A percentile compares a stretch with the other conserved stretches of the same genome.
Conservation (phyloP, 805 yeast species). For the Saccharomycopsis javanensis region DNA sequence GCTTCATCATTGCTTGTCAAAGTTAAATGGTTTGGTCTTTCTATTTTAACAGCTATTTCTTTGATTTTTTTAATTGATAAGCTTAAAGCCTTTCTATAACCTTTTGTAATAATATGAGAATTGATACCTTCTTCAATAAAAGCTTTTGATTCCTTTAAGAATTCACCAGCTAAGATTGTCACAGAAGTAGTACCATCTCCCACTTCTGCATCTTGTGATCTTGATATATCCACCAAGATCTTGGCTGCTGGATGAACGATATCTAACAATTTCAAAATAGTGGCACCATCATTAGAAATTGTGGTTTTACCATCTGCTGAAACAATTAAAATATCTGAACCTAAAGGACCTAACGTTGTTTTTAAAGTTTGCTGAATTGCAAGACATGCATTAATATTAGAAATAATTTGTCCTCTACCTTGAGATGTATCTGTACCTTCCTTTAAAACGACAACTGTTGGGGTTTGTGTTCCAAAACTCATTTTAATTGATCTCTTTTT, state of each 20-base stretch:
- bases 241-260: slow-evolving; percentile 99
- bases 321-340: slow-evolving; percentile 89
- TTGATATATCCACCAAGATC: slow-evolving; percentile 85
- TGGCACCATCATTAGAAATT: slow-evolving; percentile 97
- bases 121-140: slow-evolving; percentile 96
- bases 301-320: slow-evolving; percentile 78
- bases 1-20: slow-evolving; percentile 32
- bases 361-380: slow-evolving; percentile 94
- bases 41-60: slow-evolving; percentile 68
- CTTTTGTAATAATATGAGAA: slow-evolving; percentile 79
- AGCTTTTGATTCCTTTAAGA: slow-evolving; percentile 78
- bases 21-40: slow-evolving; percentile 23
- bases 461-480: slow-evolving; percentile 90
- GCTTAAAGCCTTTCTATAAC: slow-evolving; percentile 72
- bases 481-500: too few species aligned
- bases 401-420: slow-evolving; percentile 91
- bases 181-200: slow-evolving; percentile 99
- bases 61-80: slow-evolving; percentile 64
- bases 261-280: slow-evolving; percentile 82
- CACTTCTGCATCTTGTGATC: slow-evolving; percentile 96
- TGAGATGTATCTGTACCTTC: slow-evolving; percentile 98
- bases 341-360: slow-evolving; percentile 95
- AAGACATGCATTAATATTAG: slow-evolving; percentile 92
- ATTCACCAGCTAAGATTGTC: slow-evolving; percentile 87
- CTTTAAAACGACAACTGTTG: slow-evolving; percentile 94